These are phyloP conservation scores for Dioscorea cayenensis DNA, from an alignment of 116 monocot genomes.

Conservation along the genomic window DNA sequence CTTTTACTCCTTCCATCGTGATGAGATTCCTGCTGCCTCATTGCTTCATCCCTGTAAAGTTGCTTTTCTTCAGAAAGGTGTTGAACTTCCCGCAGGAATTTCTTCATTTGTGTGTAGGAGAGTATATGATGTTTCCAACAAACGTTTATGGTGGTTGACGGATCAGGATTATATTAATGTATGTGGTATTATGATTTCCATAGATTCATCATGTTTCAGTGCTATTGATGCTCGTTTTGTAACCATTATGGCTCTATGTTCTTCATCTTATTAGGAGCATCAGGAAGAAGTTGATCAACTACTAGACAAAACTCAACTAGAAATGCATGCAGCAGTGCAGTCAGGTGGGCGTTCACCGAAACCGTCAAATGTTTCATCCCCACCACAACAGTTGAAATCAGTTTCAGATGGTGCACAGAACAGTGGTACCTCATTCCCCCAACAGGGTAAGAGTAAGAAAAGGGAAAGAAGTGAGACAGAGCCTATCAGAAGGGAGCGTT, in stretches of 20 bases:
- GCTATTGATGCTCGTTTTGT: not conserved
- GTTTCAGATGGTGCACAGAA: slow-evolving; percentile 54
- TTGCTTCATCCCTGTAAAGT: slow-evolving; percentile 52
- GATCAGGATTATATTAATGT: slow-evolving; percentile 52
- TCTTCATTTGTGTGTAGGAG: slow-evolving; percentile 48
- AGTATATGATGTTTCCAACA: slow-evolving; percentile 40
- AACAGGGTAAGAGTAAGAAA: slow-evolving; percentile 47
- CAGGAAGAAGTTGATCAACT: slow-evolving; percentile 65
- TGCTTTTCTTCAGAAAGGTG: slow-evolving; percentile 41
- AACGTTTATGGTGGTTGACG: slow-evolving; percentile 45
- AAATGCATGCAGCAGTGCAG: slow-evolving; percentile 76
- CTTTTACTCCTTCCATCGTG: slow-evolving; percentile 65
- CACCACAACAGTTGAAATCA: slow-evolving; percentile 52
- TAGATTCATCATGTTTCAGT: not conserved
- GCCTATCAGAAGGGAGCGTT: slow-evolving; percentile 43
- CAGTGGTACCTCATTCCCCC: slow-evolving; percentile 29
- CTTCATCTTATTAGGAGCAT: slow-evolving; percentile 37
- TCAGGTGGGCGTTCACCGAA: slow-evolving; percentile 71
- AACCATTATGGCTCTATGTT: not conserved
- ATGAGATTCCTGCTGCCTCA: slow-evolving; percentile 42
- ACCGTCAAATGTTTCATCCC: slow-evolving; percentile 34
- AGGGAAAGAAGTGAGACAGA: slow-evolving; percentile 50
- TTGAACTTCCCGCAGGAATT: slow-evolving; percentile 37
- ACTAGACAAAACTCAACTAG: slow-evolving; percentile 45
- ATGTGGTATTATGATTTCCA: slow-evolving; percentile 1